phyloP scores from a whole-genome alignment of 2,329 filamentous ascomycete genomes.

The Myriosclerotinia curreyana region DNA sequence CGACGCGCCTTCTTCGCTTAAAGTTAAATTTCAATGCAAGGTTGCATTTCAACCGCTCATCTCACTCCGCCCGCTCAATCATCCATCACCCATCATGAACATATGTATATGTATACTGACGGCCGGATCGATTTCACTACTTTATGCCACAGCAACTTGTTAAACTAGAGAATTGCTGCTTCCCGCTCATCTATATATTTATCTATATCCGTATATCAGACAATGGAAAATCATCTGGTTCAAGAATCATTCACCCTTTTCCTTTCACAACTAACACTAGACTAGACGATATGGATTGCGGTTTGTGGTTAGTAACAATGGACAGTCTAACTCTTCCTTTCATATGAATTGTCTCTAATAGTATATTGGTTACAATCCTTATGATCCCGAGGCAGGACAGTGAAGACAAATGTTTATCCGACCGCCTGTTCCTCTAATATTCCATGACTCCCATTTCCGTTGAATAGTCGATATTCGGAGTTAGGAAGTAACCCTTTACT shows the following conservation, averaged over 20 bases:
- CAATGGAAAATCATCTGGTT: neutral
- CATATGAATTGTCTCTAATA: too few species aligned
- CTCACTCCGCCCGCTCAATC: neutral
- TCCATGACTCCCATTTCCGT: neutral
- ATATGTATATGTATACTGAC: too few species aligned
- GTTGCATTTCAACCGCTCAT: constrained; percentile 3
- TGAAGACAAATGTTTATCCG: neutral
- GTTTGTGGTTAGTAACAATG: neutral
- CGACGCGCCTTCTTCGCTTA: constrained; percentile 20
- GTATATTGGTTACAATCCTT: neutral
- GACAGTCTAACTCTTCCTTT: neutral
- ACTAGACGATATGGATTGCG: neutral
- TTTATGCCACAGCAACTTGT: too few species aligned
- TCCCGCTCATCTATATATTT: neutral
- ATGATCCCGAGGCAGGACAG: neutral
- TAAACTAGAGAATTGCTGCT: neutral
- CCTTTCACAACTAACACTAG: neutral
- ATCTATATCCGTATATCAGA: neutral
- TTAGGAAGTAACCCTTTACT: neutral
- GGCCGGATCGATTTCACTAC: too few species aligned
- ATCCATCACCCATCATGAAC: too few species aligned
- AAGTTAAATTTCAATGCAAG: constrained; percentile 16
- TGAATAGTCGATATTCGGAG: neutral
- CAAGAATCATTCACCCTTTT: neutral
- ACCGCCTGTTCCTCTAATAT: neutral